These are phyloP conservation scores for Blastobotrys niveus DNA, from an alignment of 1,139 yeast genomes.

Conservation along the genomic window DNA sequence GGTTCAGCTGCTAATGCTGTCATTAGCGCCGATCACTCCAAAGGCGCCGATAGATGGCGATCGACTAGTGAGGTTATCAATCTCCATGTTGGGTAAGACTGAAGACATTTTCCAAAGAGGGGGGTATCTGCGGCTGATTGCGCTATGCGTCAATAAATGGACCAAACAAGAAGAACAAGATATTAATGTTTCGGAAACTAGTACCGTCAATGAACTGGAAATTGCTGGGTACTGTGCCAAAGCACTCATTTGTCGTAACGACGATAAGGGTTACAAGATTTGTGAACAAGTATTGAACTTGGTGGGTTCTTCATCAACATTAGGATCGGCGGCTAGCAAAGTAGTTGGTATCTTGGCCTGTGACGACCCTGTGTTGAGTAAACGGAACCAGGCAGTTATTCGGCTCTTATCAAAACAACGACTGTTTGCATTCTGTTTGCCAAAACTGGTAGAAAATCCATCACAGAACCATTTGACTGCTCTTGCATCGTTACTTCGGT, in stretches of 20 bases:
- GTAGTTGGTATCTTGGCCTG: conserved; percentile 59
- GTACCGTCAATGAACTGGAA: conserved; percentile 4
- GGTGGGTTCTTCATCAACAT: conserved; percentile 28
- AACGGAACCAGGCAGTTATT: conserved; percentile 53
- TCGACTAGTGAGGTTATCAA: conserved; percentile 24
- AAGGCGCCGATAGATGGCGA: conserved; percentile 17
- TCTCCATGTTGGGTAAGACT: conserved; percentile 25
- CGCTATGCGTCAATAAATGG: conserved; percentile 58
- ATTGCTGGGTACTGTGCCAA: conserved; percentile 60
- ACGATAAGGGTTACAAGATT: conserved; percentile 42
- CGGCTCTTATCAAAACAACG: conserved; percentile 73
- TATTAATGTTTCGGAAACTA: conserved; percentile 2
- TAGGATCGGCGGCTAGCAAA: conserved; percentile 42
- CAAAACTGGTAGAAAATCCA: conserved; percentile 26
- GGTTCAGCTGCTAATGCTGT: conserved; percentile 41
- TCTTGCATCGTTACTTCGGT: conserved; percentile 59
- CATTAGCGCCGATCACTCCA: conserved; percentile 25
- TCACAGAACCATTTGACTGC: conserved; percentile 52
- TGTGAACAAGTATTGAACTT: conserved; percentile 36
- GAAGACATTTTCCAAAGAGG: conserved; percentile 38
- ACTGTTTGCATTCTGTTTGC: conserved; percentile 48
- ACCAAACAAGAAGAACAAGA: not conserved
- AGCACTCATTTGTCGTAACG: conserved; percentile 58
- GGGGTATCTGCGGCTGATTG: conserved; percentile 54
- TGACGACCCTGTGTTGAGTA: conserved; percentile 57